Base-by-base conservation (phyloP, 1,284 basidiomycete species). In the Cryptococcus floricola region DNA sequence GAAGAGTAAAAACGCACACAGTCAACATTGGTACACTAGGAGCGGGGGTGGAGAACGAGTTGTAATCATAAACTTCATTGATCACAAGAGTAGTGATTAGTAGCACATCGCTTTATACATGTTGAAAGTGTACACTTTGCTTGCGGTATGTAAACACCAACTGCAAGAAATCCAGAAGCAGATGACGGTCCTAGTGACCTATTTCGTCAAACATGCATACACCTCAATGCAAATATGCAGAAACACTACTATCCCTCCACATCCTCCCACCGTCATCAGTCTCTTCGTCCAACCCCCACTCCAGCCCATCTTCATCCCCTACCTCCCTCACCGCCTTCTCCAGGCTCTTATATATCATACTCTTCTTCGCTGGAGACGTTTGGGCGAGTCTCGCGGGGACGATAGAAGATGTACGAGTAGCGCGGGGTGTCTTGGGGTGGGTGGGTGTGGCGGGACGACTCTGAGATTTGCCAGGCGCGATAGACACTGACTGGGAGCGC, bases 221-320 rank as follows among this genome's bases (percentile, higher is more conserved):
- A n/a, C 14, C 46, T 27, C 18, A 48, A 10, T n/a, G 18, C 46
- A 48, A 14, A 43, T 42, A 44, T 8, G 47, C 49, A 16, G 64
- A 59, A 6, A 70, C 63, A 50, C 65, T 73, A 19, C 67, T 63
- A 49, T 69, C 67, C 34, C 71, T 58, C 60, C 65, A 67, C 51
- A 60, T 48, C 48, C 69, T 66, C 27, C 63, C 67, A 9, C 63
- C 54, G 47, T 67, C 63, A 19, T 65, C 56, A 6, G 59, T 66
- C 52, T 73, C 69, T 47, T 69, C 67, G 50, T 71, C 71, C 53
- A 73, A 49, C 27, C 71, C 71, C 71, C 71, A 73, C 48, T 70
- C 67, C 46, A 67, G 48, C 3, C 65, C 65, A n/a, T 55, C 61
- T 23, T 66, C 69, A 46, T 71, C 64, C 27, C 48, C 61, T 18